These are phyloP conservation scores for Lentinula sp. DNA, from an alignment of 768 basidiomycete species.

Conservation along the genomic window DNA sequence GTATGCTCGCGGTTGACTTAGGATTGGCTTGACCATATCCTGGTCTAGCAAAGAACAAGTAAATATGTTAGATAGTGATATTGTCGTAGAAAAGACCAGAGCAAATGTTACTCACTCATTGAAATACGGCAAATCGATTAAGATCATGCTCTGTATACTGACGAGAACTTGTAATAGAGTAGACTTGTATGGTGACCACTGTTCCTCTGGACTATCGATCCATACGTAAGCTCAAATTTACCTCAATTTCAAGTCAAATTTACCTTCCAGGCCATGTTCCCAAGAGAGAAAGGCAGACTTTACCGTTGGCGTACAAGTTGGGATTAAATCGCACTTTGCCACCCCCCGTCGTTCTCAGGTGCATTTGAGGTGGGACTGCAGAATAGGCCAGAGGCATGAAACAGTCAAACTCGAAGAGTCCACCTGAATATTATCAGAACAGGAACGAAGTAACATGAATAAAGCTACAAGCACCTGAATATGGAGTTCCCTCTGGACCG, in stretches of 20 bases:
- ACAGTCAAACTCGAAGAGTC: slow-evolving; percentile 53
- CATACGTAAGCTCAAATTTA: not conserved
- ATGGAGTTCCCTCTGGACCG: slow-evolving; percentile 50
- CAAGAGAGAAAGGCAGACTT: slow-evolving; percentile 50
- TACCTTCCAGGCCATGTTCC: slow-evolving; percentile 52
- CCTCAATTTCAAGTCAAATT: slow-evolving; percentile 8
- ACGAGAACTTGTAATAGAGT: slow-evolving; percentile 52
- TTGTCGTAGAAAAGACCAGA: not conserved
- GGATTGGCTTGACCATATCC: slow-evolving; percentile 38
- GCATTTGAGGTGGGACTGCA: slow-evolving; percentile 36
- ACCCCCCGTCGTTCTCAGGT: slow-evolving; percentile 47
- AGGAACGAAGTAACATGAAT: not conserved
- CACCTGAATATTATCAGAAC: slow-evolving; percentile 32
- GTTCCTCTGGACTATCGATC: slow-evolving; percentile 27
- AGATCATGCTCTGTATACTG: slow-evolving; percentile 54
- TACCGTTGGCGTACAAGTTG: slow-evolving; percentile 42
- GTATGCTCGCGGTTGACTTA: slow-evolving; percentile 26
- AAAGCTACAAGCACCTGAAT: slow-evolving; percentile 23
- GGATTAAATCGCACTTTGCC: slow-evolving; percentile 51
- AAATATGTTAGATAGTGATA: not conserved
- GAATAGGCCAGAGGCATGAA: slow-evolving; percentile 50
- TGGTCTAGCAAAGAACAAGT: slow-evolving; percentile 27
- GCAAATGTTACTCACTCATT: slow-evolving; percentile 41
- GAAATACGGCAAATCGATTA: slow-evolving; percentile 48
- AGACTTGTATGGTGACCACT: slow-evolving; percentile 43